Base-by-base conservation (phyloP, 1,139 yeast genomes). In the Sugiyamaella xylanicola region DNA sequence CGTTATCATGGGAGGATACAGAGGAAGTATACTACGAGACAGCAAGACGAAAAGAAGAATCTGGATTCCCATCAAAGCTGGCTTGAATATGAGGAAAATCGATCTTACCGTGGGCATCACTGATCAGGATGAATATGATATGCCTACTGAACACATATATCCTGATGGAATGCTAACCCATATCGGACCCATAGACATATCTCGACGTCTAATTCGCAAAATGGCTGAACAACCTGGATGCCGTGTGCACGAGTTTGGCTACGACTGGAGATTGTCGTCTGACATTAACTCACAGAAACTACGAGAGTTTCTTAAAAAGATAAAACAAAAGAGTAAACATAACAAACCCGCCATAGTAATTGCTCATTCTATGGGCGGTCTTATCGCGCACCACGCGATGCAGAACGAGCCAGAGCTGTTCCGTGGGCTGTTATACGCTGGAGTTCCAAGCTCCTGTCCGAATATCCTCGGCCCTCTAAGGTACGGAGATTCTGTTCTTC, bases 291-390 rank as follows among this genome's bases (percentile, higher is more conserved):
- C 88, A 4, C 67, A 72, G 7, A 78, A 83, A 61, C 72, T 90
- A 11, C 72, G 72, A 47, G 69, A 77, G 22, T 79, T 77, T 58
- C 70, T 91, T 22, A 67, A 72, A 46, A 63, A 74, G 4, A 71
- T 83, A 20, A 77, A 80, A 7, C 71, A 69, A 63, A 77, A 81
- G 8, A 49, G 41, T 17, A 40, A 48, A 3, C 64, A 59, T 7
- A 60, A 64, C 32, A 79, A 80, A 60, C 88, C 87, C 2, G 78
- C 85, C 0, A 72, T 85, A 25, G 83, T 91, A 0, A 82, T 91
- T 55, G 95, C 95, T 0, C 97, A 91, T 70, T 89, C 96, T 0
- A 90, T 91, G 97, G 97, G 97, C 51, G 97, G 97, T 0, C 68
- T 91, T 20, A 79, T 91, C 19, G 84, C 96, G 0, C 96, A 89